Evolutionary conservation across 2,329 filamentous ascomycete genomes (phyloP).

Genomic region (Colletotrichum cereale): DNA sequence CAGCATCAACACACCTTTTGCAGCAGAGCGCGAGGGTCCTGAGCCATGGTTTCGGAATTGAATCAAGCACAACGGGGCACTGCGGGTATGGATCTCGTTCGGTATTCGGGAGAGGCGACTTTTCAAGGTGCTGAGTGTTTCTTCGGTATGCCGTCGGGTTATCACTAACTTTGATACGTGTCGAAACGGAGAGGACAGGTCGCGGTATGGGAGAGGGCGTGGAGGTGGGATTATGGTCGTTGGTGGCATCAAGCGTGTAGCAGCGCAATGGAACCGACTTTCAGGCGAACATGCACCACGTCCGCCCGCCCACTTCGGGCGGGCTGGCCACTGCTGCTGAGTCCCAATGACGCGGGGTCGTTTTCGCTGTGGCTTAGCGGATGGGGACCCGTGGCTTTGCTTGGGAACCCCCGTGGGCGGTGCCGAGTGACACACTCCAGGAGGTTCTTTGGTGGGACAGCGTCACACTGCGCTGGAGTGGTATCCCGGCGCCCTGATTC

Average conservation of each 20-base stretch:
- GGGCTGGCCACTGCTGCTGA: conserved; percentile 11
- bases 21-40: conserved; percentile 82
- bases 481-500: conserved; percentile 14
- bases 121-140: neutral
- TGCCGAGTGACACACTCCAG: conserved; percentile 24
- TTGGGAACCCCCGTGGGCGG: neutral
- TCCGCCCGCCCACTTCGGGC: conserved; percentile 6
- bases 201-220: conserved; percentile 7
- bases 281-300: conserved; percentile 3
- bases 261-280: conserved; percentile 21
- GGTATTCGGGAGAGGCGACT: neutral
- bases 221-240: conserved; percentile 6
- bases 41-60: conserved; percentile 67
- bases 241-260: conserved; percentile 30
- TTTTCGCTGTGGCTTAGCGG: conserved; percentile 28
- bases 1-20: conserved; percentile 72
- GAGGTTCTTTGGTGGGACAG: neutral
- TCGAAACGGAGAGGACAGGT: conserved; percentile 12
- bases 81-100: conserved; percentile 1
- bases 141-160: neutral
- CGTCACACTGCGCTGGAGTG: neutral
- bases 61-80: neutral
- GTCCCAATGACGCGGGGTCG: conserved; percentile 35
- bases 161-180: neutral
- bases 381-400: conserved; percentile 6